Evolutionary conservation across 352 stramenopile species (phyloP), one percentile per base, ranked within the genome.

Genomic region (Pythium volutum): DNA sequence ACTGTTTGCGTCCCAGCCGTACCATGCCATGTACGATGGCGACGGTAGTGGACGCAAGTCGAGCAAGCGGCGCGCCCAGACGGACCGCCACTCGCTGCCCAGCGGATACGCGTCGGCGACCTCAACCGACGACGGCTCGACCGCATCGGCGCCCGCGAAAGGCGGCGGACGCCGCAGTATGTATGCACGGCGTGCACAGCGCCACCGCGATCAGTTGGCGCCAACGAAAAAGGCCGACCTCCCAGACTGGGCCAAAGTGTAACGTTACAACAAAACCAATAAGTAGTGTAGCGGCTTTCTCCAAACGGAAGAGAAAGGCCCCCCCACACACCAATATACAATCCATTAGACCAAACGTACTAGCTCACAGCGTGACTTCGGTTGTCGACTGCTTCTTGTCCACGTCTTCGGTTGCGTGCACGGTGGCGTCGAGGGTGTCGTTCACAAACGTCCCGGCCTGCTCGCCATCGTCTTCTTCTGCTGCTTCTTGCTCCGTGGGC

Each of bases 221-320:
- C 15, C 53, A 7, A 26, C 26, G 7, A 69, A 60, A 31, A 56
- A 65, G 27, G 55, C 64, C 23, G 62, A 69, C 0, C 50, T 69
- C n/a, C 62, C 62, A 0, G 55, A 69, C 46, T 69, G 62, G 62
- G 62, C 62, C 26, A 45, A 57, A 52, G 53, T 67, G 45, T 67
- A 62, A 14, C 18, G 9, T 55, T 26, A 1, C 31, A 54, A 25
- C 15, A 49, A 26, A 12, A 54, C 15, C 10, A 7, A 22, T 20
- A 20, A 7, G 18, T 12, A 51, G 56, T 56, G 29, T 45, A 49
- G 25, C 3, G 39, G 25, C 6, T 22, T 62, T 62, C 43, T 62
- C 55, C 55, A 42, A 39, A 11, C 14, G 55, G 55, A 48, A 62
- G 55, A 62, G 55, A 62, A 62, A 27, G n/a, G 8, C 3, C 29